Base-by-base conservation (phyloP, 2,329 filamentous ascomycete genomes). In the Zopfia rhizophila region DNA sequence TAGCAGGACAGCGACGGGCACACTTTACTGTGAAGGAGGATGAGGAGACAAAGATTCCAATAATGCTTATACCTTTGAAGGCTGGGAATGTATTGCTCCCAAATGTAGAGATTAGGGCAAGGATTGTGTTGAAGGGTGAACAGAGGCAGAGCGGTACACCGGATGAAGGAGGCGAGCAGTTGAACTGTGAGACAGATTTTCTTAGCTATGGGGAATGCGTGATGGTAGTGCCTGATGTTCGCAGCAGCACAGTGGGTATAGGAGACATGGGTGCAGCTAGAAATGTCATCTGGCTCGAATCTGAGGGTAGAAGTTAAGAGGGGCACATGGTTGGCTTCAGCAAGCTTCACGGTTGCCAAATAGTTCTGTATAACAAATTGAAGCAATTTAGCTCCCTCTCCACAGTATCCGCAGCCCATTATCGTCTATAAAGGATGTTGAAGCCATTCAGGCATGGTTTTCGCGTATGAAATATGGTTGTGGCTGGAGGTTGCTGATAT, bases 1-100 rank as follows among this genome's bases (percentile, higher is more conserved):
- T 97, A 3, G 92, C 91, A 16, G 93, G 92, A 0, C 84, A 88
- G 30, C 82, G 89, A 36, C 88, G 90, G 54, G 89, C 88, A 0
- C 89, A 90, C 63, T 95, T 96, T 61, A 81, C 81, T 5, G 84
- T 71, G 3, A 54, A 41, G 4, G 72, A 83, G 53, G 75, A 74
- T 31, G 77, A 83, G 45, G 63, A 64, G 3, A 67, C 61, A 18
- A 72, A 69, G 4, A 85, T 96, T 53, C 82, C 85, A 0, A 73
- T 97, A 6, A 77, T 95, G 40, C 76, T 97, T 7, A 84, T 97
- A 10, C 91, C 94, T 1, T 79, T 96, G 32, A 83, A 87, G 40
- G 80, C 90, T 19, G 93, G 94, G 1, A 85, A 85, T 65, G 72
- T 94, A n/a, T 80, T 91, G 1, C 84, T 91, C 19, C 94, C 94